Conservation (phyloP, 169 alveolate species). For the Eimeria acervulina region DNA sequence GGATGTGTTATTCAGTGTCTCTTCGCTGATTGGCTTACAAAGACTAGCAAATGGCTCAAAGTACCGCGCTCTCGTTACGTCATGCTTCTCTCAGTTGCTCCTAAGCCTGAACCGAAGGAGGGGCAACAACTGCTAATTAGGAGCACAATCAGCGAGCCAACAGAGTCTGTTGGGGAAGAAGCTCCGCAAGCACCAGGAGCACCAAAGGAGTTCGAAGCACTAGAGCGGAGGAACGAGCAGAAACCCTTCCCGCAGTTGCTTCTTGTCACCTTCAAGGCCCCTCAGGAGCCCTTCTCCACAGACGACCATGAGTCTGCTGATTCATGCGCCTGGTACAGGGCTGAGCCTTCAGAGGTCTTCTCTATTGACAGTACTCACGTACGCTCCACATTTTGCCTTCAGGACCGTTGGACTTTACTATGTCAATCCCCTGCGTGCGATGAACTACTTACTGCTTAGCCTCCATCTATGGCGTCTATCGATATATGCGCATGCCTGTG, state of each 20-base stretch:
- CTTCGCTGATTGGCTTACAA: constrained; percentile 68
- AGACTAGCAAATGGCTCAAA: constrained; percentile 76
- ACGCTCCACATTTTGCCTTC: not conserved
- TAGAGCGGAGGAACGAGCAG: not conserved
- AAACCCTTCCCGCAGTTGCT: constrained; percentile 26
- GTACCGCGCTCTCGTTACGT: constrained; percentile 60
- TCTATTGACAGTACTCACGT: constrained; percentile 68
- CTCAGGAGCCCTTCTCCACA: not conserved
- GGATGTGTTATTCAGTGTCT: constrained; percentile 72
- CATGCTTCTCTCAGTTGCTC: constrained; percentile 46
- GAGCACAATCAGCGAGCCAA: not conserved
- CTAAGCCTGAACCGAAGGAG: not conserved
- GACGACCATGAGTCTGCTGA: not conserved
- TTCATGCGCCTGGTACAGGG: not conserved
- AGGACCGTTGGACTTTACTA: not conserved
- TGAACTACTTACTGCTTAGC: not conserved
- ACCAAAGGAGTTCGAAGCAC: not conserved
- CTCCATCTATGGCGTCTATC: not conserved
- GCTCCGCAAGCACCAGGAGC: not conserved
- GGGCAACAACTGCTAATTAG: not conserved
- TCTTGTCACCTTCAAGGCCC: constrained; percentile 60
- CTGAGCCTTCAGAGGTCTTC: constrained; percentile 72
- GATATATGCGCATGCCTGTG: not conserved
- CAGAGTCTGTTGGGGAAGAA: not conserved
- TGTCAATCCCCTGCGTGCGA: not conserved